Percentiles rank a stretch among this genome's conserved stretches.
phyloP scores from a whole-genome alignment of 257 asterid species.

The Buddleja alternifolia region DNA sequence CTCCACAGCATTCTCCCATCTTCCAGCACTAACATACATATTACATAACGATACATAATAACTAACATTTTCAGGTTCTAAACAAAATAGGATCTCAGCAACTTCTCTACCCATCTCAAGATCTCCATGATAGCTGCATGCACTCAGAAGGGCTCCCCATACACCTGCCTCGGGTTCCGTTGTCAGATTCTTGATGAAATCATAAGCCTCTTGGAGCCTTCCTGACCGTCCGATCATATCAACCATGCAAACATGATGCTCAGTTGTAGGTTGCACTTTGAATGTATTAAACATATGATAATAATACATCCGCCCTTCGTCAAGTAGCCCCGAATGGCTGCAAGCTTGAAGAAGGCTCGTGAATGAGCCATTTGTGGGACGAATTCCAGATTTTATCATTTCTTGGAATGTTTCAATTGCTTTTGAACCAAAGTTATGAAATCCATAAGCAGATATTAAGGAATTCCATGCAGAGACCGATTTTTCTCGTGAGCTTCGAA shows the following conservation, averaged over 20 bases:
- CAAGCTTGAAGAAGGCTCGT: conserved; percentile 71
- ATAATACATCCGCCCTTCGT: conserved; percentile 52
- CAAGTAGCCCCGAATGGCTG: conserved; percentile 69
- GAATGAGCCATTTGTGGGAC: conserved; percentile 61
- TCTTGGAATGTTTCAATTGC: conserved; percentile 52
- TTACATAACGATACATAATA: conserved; percentile 57
- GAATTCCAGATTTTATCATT: conserved; percentile 47
- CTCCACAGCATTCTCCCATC: conserved; percentile 74
- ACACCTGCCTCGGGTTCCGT: conserved; percentile 41
- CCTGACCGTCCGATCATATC: conserved; percentile 71
- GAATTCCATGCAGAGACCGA: conserved; percentile 67
- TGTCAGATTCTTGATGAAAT: conserved; percentile 46
- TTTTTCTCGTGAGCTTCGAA: conserved; percentile 37
- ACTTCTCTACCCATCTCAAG: conserved; percentile 62
- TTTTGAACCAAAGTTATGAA: conserved; percentile 50
- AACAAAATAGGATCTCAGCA: conserved; percentile 43
- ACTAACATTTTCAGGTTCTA: conserved; percentile 66
- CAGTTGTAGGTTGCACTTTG: conserved; percentile 42
- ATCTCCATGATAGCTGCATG: conserved; percentile 63
- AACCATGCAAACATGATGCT: conserved; percentile 63
- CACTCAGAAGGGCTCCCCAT: conserved; percentile 73
- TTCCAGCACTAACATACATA: conserved; percentile 65
- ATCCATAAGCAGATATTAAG: conserved; percentile 65
- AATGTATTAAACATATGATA: conserved; percentile 37
- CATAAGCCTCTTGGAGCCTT: conserved; percentile 49